Base-by-base conservation (phyloP, 495 filamentous ascomycete genomes). In the Geoglossum glabrum region DNA sequence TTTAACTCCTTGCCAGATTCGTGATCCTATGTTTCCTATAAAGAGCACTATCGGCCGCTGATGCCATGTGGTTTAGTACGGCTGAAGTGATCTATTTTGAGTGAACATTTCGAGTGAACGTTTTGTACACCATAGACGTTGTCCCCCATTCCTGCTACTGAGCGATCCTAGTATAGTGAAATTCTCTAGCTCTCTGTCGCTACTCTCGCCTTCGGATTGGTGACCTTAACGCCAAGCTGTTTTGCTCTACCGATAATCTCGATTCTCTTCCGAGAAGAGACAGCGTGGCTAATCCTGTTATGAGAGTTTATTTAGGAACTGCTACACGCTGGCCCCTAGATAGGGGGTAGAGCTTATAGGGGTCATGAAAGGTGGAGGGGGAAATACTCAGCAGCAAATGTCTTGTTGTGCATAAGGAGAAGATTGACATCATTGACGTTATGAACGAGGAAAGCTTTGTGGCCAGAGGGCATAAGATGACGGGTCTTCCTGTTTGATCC, bases 381-480 rank as follows among this genome's bases (percentile, higher is more conserved):
- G 49, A 23, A 88, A 67, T 85, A 97, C 92, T 97, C 93, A 69
- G 92, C 92, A 71, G 92, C 92, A 75, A 82, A 95, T 71, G 87
- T 95, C 71, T 84, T 84, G 84, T 97, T 97, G 84, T 98, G 93
- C 92, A 98, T 98, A 61, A 98, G 80, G 65, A 98, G 85, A 61
- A 98, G 83, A 75, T 97, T 90, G 68, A 98, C 84, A 68, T 97
- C 93, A 69, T 80, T 75, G 73, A 82, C 70, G 81, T 96, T 97
- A 80, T 87, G 83, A 75, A 98, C 92, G 70, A 97, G 83, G 83
- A 98, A 98, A 60, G 92, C 89, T 80, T 97, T 97, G 83, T 96
- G 92, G 76, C 92, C 92, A 67, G 88, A 94, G 70, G 92, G 93
- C 83, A 90, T 95, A 80, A 96, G 82, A 79, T 97, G 89, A 62